Evolutionary conservation across 257 asterid genomes (phyloP).

Genomic region (Solanum raphanifolium): DNA sequence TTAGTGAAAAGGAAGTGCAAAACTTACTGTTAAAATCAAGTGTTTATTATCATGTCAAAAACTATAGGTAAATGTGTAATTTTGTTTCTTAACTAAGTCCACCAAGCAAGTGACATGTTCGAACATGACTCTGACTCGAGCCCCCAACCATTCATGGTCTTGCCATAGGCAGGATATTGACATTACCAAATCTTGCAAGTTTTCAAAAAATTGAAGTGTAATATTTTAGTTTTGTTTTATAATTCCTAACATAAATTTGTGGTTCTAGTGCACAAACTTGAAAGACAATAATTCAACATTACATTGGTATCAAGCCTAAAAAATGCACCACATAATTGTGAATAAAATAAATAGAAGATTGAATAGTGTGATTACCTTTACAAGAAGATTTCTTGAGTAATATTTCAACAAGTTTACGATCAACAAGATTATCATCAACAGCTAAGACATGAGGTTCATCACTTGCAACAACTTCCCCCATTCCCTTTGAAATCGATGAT

Average conservation of each 20-base stretch:
- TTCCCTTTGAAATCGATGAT: not conserved
- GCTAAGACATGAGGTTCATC: constrained; percentile 53
- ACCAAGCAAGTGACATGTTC: no score
- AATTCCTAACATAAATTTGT: not conserved
- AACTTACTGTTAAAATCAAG: not conserved
- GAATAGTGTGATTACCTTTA: constrained; percentile 23
- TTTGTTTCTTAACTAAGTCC: no score
- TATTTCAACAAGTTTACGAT: constrained; percentile 49
- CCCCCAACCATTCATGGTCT: no score
- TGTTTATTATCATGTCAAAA: no score
- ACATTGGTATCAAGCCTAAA: not conserved
- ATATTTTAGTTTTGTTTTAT: not conserved
- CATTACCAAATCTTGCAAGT: no score
- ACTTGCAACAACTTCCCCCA: not conserved
- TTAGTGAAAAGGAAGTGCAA: not conserved
- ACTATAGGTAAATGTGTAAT: fast-evolving
- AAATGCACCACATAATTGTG: not conserved
- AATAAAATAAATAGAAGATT: not conserved
- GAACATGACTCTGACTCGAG: fast-evolving
- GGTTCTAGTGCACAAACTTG: not conserved
- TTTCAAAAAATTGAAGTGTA: not conserved
- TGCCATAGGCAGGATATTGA: no score
- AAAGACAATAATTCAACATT: no score
- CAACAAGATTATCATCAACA: constrained; percentile 50
- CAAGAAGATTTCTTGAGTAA: constrained; percentile 53